Conservation (phyloP, 441 rosid genomes). For the Flueggea neowawraea region DNA sequence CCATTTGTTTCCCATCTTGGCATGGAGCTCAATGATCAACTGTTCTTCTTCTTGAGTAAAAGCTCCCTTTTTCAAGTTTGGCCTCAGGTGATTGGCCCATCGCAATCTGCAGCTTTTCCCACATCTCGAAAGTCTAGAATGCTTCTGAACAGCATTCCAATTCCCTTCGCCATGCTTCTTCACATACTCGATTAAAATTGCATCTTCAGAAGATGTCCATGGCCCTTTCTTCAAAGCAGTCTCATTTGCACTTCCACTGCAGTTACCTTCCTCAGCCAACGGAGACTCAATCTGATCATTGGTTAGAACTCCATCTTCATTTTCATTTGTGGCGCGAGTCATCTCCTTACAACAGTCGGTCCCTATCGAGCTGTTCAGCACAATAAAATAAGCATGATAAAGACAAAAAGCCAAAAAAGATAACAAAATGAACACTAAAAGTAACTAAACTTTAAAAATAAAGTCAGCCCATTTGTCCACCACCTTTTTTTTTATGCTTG, state of each 20-base stretch:
- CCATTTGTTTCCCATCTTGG: conserved; percentile 99
- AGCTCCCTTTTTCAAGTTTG: conserved; percentile 98
- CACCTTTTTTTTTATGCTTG: conserved; percentile 17
- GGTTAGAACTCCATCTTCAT: conserved; percentile 54
- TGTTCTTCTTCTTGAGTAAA: conserved; percentile 91
- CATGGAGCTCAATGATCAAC: conserved; percentile 82
- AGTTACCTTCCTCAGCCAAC: conserved; percentile 38
- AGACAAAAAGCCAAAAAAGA: conserved; percentile 31
- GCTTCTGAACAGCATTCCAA: conserved; percentile 97
- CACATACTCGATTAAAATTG: conserved; percentile 80
- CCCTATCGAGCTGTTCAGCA: conserved; percentile 34
- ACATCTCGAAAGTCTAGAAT: conserved; percentile 82
- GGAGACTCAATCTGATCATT: conserved; percentile 56
- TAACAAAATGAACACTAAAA: conserved; percentile 11
- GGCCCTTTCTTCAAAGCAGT: conserved; percentile 88
- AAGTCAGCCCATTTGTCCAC: conserved; percentile 4
- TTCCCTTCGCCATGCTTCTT: conserved; percentile 97
- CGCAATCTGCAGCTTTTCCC: conserved; percentile 98
- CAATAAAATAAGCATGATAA: conserved; percentile 34
- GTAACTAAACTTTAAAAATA: conserved; percentile 4
- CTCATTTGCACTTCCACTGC: conserved; percentile 43
- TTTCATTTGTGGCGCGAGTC: conserved; percentile 59
- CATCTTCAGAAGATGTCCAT: conserved; percentile 94
- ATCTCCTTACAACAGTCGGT: conserved; percentile 46
- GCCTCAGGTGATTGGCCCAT: conserved; percentile 98